phyloP scores from a whole-genome alignment of 2,329 filamentous ascomycete species.

The Chaetomium sp. region DNA sequence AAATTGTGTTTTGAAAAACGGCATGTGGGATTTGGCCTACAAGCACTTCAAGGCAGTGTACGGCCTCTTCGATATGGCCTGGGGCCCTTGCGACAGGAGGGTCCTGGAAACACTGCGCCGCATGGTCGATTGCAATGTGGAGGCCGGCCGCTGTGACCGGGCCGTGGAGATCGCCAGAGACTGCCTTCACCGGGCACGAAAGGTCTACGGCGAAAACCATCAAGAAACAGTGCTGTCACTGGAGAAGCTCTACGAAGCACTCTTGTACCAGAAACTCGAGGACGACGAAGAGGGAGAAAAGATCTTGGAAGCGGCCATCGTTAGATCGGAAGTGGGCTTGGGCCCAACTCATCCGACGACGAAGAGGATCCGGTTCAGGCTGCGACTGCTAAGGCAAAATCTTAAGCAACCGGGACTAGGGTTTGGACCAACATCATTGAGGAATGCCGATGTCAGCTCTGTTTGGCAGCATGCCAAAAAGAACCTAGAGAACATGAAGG shows the following conservation, averaged over 20 bases:
- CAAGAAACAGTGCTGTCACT: conserved; percentile 3
- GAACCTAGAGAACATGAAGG: too few relatives aligned
- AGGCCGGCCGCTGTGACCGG: background rate
- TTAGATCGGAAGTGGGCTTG: background rate
- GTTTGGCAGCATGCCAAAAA: too few relatives aligned
- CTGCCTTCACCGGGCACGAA: conserved; percentile 9
- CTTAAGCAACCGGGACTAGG: too few relatives aligned
- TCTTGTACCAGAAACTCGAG: background rate
- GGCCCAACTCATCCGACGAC: conserved; percentile 5
- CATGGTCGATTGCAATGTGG: conserved; percentile 19
- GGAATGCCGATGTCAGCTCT: too few relatives aligned
- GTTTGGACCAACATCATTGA: too few relatives aligned
- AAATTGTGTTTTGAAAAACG: background rate
- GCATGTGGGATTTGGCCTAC: too few relatives aligned
- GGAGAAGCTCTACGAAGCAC: background rate
- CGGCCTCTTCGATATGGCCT: background rate
- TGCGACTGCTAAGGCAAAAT: too few relatives aligned
- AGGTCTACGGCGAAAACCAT: conserved; percentile 18
- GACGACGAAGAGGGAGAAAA: background rate
- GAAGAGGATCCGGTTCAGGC: background rate
- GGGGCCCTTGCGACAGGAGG: conserved; percentile 8
- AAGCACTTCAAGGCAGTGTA: too few relatives aligned
- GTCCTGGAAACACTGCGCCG: conserved; percentile 4
- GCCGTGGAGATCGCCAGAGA: background rate
- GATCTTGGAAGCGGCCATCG: conserved; percentile 1